Evolutionary conservation across 2,329 filamentous ascomycete genomes (phyloP).

Genomic region (Saccharata proteae): DNA sequence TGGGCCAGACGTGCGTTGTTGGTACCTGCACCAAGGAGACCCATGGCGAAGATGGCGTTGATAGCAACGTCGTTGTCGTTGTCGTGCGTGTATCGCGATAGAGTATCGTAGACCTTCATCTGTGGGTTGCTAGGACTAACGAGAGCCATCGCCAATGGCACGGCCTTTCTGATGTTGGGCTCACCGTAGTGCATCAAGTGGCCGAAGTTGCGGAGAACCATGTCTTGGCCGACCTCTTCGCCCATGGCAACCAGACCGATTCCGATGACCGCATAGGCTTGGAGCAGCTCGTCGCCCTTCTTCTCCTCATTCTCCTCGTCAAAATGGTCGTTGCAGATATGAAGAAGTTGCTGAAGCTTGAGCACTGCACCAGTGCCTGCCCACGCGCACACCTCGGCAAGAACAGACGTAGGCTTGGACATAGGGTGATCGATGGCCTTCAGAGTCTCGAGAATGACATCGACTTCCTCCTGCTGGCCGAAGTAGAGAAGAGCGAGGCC

Average conservation of each 20-base stretch:
- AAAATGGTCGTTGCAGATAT: conserved; percentile 96
- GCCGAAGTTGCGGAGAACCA: conserved; percentile 94
- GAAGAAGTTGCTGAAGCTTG: conserved; percentile 92
- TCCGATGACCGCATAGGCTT: conserved; percentile 91
- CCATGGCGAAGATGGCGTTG: conserved; percentile 99
- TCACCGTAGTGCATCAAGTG: conserved; percentile 99
- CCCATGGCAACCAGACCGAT: conserved; percentile 95
- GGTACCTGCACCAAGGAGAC: conserved; percentile 86
- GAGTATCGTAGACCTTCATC: conserved; percentile 98
- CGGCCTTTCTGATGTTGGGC: conserved; percentile 89
- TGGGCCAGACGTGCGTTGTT: conserved; percentile 97
- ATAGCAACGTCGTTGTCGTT: conserved; percentile 97
- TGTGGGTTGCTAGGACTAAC: conserved; percentile 97
- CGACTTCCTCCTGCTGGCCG: conserved; percentile 95
- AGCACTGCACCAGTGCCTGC: conserved; percentile 92
- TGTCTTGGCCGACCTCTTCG: conserved; percentile 95
- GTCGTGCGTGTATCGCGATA: conserved; percentile 96
- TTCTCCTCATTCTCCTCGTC: conserved; percentile 83
- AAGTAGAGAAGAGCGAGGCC: conserved; percentile 92
- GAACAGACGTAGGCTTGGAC: conserved; percentile 86
- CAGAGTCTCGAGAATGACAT: conserved; percentile 89
- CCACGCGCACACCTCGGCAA: conserved; percentile 96
- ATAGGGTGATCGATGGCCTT: conserved; percentile 97
- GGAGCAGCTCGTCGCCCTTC: conserved; percentile 88
- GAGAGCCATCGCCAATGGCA: conserved; percentile 91